Base-by-base conservation (phyloP, 2,329 filamentous ascomycete species). In the Teratosphaeria nubilosa region DNA sequence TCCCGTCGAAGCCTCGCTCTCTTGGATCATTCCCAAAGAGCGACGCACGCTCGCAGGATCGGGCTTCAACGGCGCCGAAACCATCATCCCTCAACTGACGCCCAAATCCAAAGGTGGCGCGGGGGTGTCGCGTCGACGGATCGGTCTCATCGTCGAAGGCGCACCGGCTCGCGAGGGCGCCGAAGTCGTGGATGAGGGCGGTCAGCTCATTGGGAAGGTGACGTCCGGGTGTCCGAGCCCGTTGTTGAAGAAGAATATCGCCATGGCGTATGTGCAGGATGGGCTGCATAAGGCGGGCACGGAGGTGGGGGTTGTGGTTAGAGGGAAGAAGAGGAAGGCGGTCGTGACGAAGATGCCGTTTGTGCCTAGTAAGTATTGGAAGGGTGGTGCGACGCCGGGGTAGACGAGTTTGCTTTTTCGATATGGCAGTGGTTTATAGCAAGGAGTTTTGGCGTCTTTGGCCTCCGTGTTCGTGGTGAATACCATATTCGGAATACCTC, bases 211-310 rank as follows among this genome's bases (percentile, higher is more conserved):
- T 57, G 94, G 94, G 14, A 81, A 78, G 37, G 80, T 99, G 62
- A 99, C 94, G 5, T 95, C 90, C 65, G 94, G 94, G 16, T 89
- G 90, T 64, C 94, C 94, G 0, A 91, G 87, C 70, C 94, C 94
- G 2, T 89, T 87, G 0, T 77, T 96, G 53, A 86, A 86, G 63
- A 87, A 87, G 78, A 96, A 97, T 73, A 92, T 99, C 62, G 91
- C 92, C 58, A 99, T 99, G 94, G 94, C 86, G 0, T 96, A 96
- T 70, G 80, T 96, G 69, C 84, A 85, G 74, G 85, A 88, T 62
- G 90, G 90, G 0, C 76, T 86, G 71, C 90, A 95, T 73, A 95
- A 95, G 80, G 80, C 82, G 32, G 91, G 90, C 11, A 95, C 90
- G 0, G 86, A 92, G 75, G 77, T 96, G 6, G 82, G 85, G 20